Evolutionary conservation across 139 green algal species (phyloP).

Genomic region (Mesostigma viride): DNA sequence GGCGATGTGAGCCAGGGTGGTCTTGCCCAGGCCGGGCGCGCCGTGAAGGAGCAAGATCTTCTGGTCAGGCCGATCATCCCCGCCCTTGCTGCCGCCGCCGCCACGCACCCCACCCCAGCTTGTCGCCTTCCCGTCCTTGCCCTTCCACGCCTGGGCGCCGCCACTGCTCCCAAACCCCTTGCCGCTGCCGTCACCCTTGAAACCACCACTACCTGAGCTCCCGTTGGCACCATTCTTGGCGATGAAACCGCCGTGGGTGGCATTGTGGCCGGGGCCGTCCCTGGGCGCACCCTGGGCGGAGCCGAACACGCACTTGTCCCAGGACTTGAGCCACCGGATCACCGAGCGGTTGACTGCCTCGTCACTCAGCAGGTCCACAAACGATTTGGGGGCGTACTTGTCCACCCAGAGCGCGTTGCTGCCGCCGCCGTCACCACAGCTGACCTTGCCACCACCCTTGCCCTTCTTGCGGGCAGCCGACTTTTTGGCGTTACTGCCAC

Average conservation of each 20-base stretch:
- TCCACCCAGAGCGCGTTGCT: conserved; percentile 67
- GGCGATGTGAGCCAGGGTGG: conserved; percentile 84
- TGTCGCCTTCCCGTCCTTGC: not conserved
- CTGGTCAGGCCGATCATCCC: conserved; percentile 11
- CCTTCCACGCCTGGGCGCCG: not conserved
- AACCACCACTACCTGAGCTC: not conserved
- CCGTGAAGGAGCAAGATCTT: conserved; percentile 51
- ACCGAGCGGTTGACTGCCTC: conserved; percentile 70
- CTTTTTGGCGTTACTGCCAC: too few relatives aligned
- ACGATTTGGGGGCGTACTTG: conserved; percentile 67
- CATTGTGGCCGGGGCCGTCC: too few relatives aligned
- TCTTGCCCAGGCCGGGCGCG: conserved; percentile 83
- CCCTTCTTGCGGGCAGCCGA: too few relatives aligned
- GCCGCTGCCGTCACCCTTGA: not conserved
- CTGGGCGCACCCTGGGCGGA: too few relatives aligned
- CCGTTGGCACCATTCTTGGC: not conserved
- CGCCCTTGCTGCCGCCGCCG: not conserved
- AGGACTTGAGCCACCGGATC: conserved; percentile 67
- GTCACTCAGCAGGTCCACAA: conserved; percentile 72
- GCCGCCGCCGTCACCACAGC: not conserved
- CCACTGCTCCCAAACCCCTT: not conserved
- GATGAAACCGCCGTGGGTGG: too few relatives aligned
- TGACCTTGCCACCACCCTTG: not conserved
- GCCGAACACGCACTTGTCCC: conserved; percentile 39
- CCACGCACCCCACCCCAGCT: not conserved